Percentiles rank a stretch among this genome's conserved stretches.
Evolutionary conservation across 2,329 filamentous ascomycete genomes (phyloP).

Genomic region (Alternaria triticina): DNA sequence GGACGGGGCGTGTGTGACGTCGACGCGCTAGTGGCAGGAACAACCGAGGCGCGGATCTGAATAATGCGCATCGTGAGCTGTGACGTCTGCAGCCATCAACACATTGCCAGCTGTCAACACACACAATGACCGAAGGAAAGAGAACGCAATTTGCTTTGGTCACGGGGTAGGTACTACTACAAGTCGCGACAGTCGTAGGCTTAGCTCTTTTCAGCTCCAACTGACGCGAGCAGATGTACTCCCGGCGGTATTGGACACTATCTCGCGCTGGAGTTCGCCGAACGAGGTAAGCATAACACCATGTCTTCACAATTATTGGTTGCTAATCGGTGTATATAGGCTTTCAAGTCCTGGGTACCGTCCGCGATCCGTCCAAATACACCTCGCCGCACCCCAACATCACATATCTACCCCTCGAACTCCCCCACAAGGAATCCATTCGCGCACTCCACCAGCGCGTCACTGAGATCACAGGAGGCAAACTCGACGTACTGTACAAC

Average conservation of each 20-base stretch:
- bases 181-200: neutral
- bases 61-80: neutral
- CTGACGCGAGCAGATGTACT: conserved; percentile 50
- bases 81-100: neutral
- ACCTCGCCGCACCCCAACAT: conserved; percentile 58
- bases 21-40: conserved; percentile 3
- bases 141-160: conserved; percentile 43
- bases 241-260: conserved; percentile 66
- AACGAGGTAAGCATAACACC: conserved; percentile 38
- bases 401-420: conserved; percentile 62
- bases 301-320: neutral
- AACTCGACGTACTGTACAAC: conserved; percentile 64
- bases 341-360: conserved; percentile 64
- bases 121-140: conserved; percentile 19
- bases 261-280: conserved; percentile 64
- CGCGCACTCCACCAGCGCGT: conserved; percentile 56
- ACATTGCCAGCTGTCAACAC: neutral
- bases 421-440: conserved; percentile 59
- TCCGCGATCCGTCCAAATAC: conserved; percentile 58
- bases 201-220: neutral
- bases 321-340: conserved; percentile 38
- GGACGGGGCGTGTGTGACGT: neutral
- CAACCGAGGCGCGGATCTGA: neutral
- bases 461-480: conserved; percentile 53
- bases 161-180: conserved; percentile 40